Base-by-base conservation (phyloP, 108 stramenopile species). In the Nannochloropsis oceanica region DNA sequence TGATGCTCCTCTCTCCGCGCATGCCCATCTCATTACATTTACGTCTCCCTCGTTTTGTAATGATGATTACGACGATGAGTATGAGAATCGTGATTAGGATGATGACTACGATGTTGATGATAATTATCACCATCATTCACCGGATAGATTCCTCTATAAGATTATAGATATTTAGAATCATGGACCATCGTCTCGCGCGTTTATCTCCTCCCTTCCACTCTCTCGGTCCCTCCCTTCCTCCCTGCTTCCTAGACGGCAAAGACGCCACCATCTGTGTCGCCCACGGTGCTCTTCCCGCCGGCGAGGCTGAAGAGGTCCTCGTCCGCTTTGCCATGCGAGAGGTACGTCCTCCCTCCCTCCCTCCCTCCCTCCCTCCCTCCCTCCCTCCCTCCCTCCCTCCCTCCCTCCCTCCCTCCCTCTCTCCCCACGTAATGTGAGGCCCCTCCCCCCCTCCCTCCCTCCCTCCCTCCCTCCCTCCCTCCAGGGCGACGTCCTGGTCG, bases 401-500 rank as follows among this genome's bases (percentile, higher is more conserved):
- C 26, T 14, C 14, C 43, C 83, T 14, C 50, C 42, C 24, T 11
- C 26, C 13, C 26, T 50, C 14, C 46, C 0, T 14, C 18, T 50
- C 0, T 13, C 13, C 46, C 46, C 46, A 50, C 46, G 13, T 50
- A 14, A 14, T 50, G 46, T 50, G 46, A 50, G 46, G 18, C 46
- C 46, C 46, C 18, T 50, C 0, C 46, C 18, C 46, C 46, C 18
- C 46, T 18, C 46, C 46, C 46, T 50, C 46, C 46, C 18, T 18
- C 46, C 18, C 46, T 0, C 46, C 18, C 18, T 50, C 14, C 14
- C 46, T 18, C 13, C 46, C 14, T 18, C 46, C 18, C 46, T 13
- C 18, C 46, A 50, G 22, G 88, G 92, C 83, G 96, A 96, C 84
- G 91, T 98, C 26, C 90, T 98, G 80, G 87, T 98, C 80, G 97